These are phyloP conservation scores for Trichoderma sp. DNA, from an alignment of 2,329 filamentous ascomycete species.

Conservation along the genomic window DNA sequence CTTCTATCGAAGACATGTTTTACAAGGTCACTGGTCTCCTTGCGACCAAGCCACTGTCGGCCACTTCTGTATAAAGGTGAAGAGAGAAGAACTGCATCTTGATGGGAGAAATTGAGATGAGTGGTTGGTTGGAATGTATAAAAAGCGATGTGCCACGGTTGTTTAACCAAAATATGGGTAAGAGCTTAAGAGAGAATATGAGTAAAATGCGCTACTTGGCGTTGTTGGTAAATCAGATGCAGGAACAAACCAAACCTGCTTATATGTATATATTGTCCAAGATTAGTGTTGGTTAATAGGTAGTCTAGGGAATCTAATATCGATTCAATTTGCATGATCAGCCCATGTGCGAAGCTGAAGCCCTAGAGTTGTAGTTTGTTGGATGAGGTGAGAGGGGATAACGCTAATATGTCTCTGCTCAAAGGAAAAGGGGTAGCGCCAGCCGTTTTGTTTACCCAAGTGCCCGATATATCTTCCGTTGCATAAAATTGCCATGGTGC, in stretches of 20 bases:
- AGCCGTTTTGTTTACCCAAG: too few species aligned
- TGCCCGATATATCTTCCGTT: background rate
- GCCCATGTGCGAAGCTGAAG: accelerated
- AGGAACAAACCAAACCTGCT: background rate
- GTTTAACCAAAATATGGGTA: background rate
- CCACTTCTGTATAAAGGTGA: conserved; percentile 22
- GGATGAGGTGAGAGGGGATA: background rate
- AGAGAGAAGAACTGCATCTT: background rate
- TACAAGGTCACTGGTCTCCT: conserved; percentile 64
- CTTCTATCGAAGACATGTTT: conserved; percentile 73
- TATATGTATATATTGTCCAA: conserved; percentile 9
- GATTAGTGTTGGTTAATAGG: background rate
- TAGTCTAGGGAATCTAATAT: background rate
- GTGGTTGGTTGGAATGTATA: background rate
- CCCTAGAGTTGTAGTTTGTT: background rate
- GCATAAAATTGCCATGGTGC: background rate
- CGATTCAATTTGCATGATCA: background rate
- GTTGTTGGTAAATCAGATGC: background rate
- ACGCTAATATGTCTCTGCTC: background rate
- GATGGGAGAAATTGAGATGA: background rate
- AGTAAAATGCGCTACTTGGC: background rate
- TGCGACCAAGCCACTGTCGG: conserved; percentile 50
- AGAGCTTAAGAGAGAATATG: background rate
- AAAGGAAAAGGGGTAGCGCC: too few species aligned
- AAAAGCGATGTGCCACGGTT: background rate